phyloP scores from a whole-genome alignment of 768 basidiomycete species.

The Tremella mesenterica region DNA sequence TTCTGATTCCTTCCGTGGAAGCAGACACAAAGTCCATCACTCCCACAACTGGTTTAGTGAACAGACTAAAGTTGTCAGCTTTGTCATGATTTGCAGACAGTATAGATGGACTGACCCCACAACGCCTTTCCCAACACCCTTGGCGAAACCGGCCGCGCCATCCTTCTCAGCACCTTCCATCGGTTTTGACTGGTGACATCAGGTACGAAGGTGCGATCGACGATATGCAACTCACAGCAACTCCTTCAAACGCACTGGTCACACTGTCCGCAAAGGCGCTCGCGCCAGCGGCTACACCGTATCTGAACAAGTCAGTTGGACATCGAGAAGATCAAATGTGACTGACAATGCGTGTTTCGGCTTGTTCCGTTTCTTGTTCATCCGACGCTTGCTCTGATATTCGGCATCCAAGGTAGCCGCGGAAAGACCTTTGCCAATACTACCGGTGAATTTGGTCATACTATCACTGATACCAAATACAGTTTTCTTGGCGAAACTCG shows the following conservation, averaged over 20 bases:
- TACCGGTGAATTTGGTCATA: conserved; percentile 95
- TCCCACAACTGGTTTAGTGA: conserved; percentile 94
- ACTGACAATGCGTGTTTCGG: conserved; percentile 96
- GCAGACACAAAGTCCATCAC: conserved; percentile 94
- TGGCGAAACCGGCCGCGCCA: conserved; percentile 93
- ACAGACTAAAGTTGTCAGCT: conserved; percentile 51
- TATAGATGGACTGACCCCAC: conserved; percentile 58
- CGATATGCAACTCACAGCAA: conserved; percentile 56
- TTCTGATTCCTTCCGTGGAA: conserved; percentile 90
- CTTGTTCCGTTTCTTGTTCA: conserved; percentile 83
- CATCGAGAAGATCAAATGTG: conserved; percentile 42
- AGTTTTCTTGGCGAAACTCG: conserved; percentile 97
- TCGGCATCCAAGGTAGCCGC: conserved; percentile 95
- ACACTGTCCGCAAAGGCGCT: conserved; percentile 89
- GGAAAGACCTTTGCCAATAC: conserved; percentile 92
- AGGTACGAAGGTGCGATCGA: background rate
- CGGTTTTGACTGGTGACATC: conserved; percentile 70
- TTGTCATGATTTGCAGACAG: background rate
- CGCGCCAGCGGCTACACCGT: conserved; percentile 91
- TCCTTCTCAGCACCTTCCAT: conserved; percentile 92
- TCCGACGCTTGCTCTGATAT: conserved; percentile 78
- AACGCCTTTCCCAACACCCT: conserved; percentile 76
- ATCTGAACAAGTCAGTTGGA: conserved; percentile 49
- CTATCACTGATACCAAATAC: conserved; percentile 94
- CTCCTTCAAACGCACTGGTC: conserved; percentile 90